A percentile compares a stretch with the other conserved stretches of the same genome.
These are phyloP conservation scores for Oryza rufipogon DNA, from an alignment of 176 grass and related monocot species.

Conservation along the genomic window DNA sequence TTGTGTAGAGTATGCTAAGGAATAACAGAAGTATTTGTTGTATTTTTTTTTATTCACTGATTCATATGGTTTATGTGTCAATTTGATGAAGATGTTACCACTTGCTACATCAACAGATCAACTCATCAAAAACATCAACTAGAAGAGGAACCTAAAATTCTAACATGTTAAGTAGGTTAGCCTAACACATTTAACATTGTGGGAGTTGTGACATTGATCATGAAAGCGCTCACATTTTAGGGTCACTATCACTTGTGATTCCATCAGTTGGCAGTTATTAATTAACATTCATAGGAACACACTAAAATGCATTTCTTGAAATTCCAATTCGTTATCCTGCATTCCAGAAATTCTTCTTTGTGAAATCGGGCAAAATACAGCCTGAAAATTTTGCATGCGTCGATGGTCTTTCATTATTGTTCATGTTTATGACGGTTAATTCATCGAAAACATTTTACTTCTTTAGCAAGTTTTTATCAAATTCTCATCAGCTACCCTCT, in stretches of 20 bases:
- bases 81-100: too few species aligned
- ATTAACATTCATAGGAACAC: not conserved
- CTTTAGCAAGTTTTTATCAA: constrained; percentile 8
- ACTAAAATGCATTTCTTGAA: too few species aligned
- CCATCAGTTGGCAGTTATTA: constrained; percentile 22
- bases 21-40: too few species aligned
- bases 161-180: constrained; percentile 2
- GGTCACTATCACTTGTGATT: not conserved
- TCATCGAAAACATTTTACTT: constrained; percentile 7
- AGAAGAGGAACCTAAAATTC: not conserved
- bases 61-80: too few species aligned
- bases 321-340: not conserved
- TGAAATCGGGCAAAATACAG: not conserved
- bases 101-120: not conserved
- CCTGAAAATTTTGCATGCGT: constrained; percentile 1
- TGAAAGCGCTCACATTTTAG: not conserved
- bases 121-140: not conserved
- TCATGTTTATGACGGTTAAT: constrained; percentile 23
- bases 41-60: too few species aligned
- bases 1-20: too few species aligned
- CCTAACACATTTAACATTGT: not conserved
- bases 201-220: too few species aligned
- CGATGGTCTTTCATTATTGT: constrained; percentile 20
- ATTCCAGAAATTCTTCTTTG: constrained; percentile 10
- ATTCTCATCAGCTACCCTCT: constrained; percentile 14